phyloP scores from a whole-genome alignment of 371 early-diverging fungal genomes.

The Rhizomucor pusillus region DNA sequence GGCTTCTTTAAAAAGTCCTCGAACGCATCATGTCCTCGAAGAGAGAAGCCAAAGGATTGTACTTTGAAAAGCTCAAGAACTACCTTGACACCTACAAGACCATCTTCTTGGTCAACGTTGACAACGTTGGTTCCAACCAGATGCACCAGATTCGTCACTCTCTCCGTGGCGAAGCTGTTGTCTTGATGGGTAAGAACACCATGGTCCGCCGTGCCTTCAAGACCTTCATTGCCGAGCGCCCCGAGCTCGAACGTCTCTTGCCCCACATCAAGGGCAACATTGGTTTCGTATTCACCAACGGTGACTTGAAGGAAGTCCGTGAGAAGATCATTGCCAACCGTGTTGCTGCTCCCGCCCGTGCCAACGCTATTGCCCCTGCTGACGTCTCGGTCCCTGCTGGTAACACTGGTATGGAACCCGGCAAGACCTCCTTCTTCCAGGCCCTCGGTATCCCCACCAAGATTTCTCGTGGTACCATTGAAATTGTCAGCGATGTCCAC shows the following conservation, averaged over 20 bases:
- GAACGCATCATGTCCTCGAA: conserved; percentile 52
- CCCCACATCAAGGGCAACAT: conserved; percentile 94
- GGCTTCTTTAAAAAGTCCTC: conserved; percentile 56
- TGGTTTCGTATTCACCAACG: conserved; percentile 99
- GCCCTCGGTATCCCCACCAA: conserved; percentile 99
- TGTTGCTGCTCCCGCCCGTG: conserved; percentile 98
- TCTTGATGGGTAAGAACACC: conserved; percentile 99
- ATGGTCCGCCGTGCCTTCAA: conserved; percentile 98
- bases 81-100: conserved; percentile 76
- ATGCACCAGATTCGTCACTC: conserved; percentile 98
- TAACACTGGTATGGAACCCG: conserved; percentile 99
- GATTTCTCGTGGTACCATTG: conserved; percentile 99
- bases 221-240: conserved; percentile 75
- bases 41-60: conserved; percentile 53
- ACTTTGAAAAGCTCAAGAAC: conserved; percentile 62
- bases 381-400: conserved; percentile 97
- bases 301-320: conserved; percentile 93
- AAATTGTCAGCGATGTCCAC: conserved; percentile 96
- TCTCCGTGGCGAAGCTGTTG: conserved; percentile 90
- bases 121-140: conserved; percentile 99
- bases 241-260: conserved; percentile 86
- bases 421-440: conserved; percentile 99
- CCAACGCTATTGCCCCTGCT: conserved; percentile 96
- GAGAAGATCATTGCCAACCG: conserved; percentile 91
- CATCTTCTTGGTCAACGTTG: conserved; percentile 98